Conservation (phyloP, 2,329 filamentous ascomycete species). For the Nemania bipapillata region DNA sequence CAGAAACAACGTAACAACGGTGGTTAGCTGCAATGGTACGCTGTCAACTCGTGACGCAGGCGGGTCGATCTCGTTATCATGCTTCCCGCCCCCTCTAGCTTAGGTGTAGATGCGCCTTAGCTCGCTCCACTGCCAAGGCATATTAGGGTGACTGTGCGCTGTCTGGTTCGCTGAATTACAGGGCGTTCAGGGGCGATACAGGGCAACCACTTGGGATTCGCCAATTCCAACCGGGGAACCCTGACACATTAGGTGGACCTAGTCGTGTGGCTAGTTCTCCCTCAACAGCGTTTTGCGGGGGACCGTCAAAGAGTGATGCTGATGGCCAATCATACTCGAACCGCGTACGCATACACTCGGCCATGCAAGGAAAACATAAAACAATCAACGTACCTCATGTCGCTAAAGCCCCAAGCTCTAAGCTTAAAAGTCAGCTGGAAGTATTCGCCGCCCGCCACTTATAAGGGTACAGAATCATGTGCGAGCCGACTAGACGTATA, state of each 20-base stretch:
- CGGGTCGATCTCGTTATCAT: constrained; percentile 12
- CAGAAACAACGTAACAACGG: neutral
- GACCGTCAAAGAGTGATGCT: neutral
- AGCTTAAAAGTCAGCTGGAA: neutral
- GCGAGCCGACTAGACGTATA: neutral
- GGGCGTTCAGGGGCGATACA: constrained; percentile 28
- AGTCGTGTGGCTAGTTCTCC: constrained; percentile 18
- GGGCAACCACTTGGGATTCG: constrained; percentile 12
- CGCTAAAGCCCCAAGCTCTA: too few species aligned
- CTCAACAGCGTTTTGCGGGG: constrained; percentile 18
- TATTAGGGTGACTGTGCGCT: constrained; percentile 4
- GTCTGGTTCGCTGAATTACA: constrained; percentile 27
- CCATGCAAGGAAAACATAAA: neutral
- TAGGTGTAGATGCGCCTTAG: neutral
- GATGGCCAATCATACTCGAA: constrained; percentile 7
- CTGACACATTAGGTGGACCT: constrained; percentile 13
- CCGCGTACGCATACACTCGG: neutral
- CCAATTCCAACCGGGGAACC: constrained; percentile 1
- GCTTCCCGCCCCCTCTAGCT: neutral
- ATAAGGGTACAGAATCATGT: neutral
- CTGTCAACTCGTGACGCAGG: constrained; percentile 19
- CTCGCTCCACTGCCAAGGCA: constrained; percentile 24
- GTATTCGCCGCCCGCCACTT: neutral
- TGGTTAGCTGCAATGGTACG: constrained; percentile 2
- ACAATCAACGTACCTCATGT: constrained; percentile 22